Evolutionary conservation across 164 flowering plant genomes (phyloP).

Genomic region (Platanus orientalis): DNA sequence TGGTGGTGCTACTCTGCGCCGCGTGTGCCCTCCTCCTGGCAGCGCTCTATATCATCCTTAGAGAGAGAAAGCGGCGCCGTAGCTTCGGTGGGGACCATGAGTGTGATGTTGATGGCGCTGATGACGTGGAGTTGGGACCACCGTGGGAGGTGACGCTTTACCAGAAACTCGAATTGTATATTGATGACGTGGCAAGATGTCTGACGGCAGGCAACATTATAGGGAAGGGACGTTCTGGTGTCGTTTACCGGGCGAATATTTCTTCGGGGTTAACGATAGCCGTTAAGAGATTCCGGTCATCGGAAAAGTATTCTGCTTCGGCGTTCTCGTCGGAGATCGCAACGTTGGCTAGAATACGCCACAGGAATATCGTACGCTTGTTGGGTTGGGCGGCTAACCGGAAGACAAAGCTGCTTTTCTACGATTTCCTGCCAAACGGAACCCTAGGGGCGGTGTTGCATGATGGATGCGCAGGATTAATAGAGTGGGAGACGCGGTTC

Average conservation of each 20-base stretch:
- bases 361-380: constrained; percentile 67
- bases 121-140: constrained; percentile 57
- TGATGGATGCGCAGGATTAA: constrained; percentile 32
- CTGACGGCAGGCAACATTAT: constrained; percentile 46
- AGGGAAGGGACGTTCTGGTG: constrained; percentile 70
- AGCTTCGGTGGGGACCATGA: constrained; percentile 15
- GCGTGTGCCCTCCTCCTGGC: constrained; percentile 54
- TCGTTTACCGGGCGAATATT: constrained; percentile 45
- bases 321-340: constrained; percentile 78
- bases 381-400: constrained; percentile 70
- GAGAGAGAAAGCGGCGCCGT: constrained; percentile 20
- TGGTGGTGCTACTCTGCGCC: constrained; percentile 53
- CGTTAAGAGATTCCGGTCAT: constrained; percentile 54
- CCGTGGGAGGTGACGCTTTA: constrained; percentile 79
- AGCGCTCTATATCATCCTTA: constrained; percentile 49
- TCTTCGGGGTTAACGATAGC: constrained; percentile 52
- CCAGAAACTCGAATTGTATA: constrained; percentile 74
- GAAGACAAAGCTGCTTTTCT: constrained; percentile 57
- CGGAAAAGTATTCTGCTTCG: constrained; percentile 51
- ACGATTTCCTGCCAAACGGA: constrained; percentile 61
- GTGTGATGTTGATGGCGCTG: constrained; percentile 21
- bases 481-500: constrained; percentile 68
- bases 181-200: constrained; percentile 45
- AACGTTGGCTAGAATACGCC: constrained; percentile 64
- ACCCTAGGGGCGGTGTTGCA: constrained; percentile 54